These are phyloP conservation scores for Raffaelea ambrosiae DNA, from an alignment of 2,329 filamentous ascomycete genomes.

Conservation along the genomic window DNA sequence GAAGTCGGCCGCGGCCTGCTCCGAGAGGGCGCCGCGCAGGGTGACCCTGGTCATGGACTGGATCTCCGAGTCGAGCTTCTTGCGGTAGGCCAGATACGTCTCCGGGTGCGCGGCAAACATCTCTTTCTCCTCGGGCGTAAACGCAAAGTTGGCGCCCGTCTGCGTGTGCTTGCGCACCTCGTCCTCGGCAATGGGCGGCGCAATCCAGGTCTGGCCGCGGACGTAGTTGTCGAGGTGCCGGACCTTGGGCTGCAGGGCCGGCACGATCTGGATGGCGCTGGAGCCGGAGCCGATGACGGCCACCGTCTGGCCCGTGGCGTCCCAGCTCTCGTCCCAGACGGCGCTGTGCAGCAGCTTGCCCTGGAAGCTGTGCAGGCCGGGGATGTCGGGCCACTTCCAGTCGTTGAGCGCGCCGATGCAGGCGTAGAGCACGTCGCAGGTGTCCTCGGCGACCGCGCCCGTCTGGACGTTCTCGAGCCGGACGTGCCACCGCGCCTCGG, in stretches of 20 bases:
- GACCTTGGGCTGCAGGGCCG: conserved; percentile 25
- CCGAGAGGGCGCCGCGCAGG: neutral
- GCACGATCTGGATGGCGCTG: conserved; percentile 16
- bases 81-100: neutral
- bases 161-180: neutral
- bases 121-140: neutral
- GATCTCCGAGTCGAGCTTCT: neutral
- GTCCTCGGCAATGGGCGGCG: neutral
- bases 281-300: conserved; percentile 12
- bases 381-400: conserved; percentile 32
- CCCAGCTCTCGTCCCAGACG: conserved; percentile 12
- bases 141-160: neutral
- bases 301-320: conserved; percentile 1
- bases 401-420: conserved; percentile 40
- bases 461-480: conserved; percentile 2
- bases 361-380: conserved; percentile 9
- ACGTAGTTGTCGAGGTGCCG: conserved; percentile 16
- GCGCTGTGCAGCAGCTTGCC: conserved; percentile 12
- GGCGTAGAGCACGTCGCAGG: conserved; percentile 39
- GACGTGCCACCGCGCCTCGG: conserved; percentile 5
- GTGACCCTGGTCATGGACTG: neutral
- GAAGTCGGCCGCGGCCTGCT: neutral
- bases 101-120: neutral
- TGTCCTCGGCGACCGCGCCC: conserved; percentile 8
- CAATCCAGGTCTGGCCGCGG: conserved; percentile 3